Evolutionary conservation across 2,329 filamentous ascomycete species (phyloP).

Genomic region (Colletotrichum sp.): DNA sequence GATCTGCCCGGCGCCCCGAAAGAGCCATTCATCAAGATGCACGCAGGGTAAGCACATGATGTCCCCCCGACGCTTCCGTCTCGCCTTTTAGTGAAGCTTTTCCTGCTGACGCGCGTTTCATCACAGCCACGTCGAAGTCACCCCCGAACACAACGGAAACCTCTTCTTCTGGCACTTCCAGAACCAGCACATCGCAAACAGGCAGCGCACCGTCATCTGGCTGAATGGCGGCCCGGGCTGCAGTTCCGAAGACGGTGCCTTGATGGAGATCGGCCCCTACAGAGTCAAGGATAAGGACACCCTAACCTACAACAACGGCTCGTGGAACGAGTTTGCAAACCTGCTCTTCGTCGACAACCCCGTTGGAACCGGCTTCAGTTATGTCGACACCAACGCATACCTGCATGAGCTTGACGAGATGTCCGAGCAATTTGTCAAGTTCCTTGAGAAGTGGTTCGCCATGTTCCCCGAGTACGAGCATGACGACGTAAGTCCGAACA

Average conservation of each 20-base stretch:
- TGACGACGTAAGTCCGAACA: slow-evolving; percentile 76
- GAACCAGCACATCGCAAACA: slow-evolving; percentile 92
- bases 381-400: slow-evolving; percentile 88
- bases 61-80: background rate
- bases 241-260: slow-evolving; percentile 92
- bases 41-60: slow-evolving; percentile 78
- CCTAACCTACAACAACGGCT: slow-evolving; percentile 85
- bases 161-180: slow-evolving; percentile 99
- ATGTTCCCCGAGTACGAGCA: slow-evolving; percentile 90
- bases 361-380: slow-evolving; percentile 95
- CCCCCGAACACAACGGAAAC: slow-evolving; percentile 84
- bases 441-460: slow-evolving; percentile 89
- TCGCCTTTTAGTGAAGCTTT: background rate
- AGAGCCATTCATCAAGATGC: slow-evolving; percentile 86
- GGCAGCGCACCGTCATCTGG: slow-evolving; percentile 92
- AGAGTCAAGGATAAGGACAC: slow-evolving; percentile 75
- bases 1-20: slow-evolving; percentile 83
- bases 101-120: slow-evolving; percentile 27
- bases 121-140: slow-evolving; percentile 86
- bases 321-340: slow-evolving; percentile 98
- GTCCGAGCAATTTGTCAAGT: slow-evolving; percentile 85
- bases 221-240: slow-evolving; percentile 96
- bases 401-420: slow-evolving; percentile 86
- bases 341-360: slow-evolving; percentile 96
- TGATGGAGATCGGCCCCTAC: slow-evolving; percentile 97